Evolutionary conservation across 2,329 filamentous ascomycete genomes (phyloP), one percentile per base, ranked within the genome.

Genomic region (Gaeumannomyces tritici): DNA sequence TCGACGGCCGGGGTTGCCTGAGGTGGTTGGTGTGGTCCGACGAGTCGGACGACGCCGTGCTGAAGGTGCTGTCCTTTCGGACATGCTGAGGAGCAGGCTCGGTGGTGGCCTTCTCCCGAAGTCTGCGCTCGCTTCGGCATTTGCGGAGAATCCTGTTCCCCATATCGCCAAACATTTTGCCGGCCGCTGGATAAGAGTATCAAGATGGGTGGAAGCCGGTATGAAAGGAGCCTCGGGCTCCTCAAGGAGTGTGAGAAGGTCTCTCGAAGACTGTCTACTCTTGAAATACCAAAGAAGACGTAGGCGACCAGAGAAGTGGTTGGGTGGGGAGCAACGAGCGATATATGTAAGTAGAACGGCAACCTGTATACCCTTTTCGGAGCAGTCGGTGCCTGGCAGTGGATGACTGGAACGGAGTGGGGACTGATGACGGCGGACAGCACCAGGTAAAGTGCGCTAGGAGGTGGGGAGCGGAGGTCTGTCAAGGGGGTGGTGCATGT

Each of bases 51-150:
- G 60, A 57, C 26, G 60, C n/a, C 6, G 51, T 51, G 55, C 60
- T 61, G 33, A 24, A 15, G 7, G 33, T 47, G 31, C 60, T 61
- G 60, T 57, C 29, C 27, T 61, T 61, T 11, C 55, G 51, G 7
- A 47, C 60, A 29, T 58, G 56, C 8, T 58, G 26, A 13, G 18
- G 12, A 27, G 28, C 1, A 21, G 21, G 5, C 28, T 61, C n/a
- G 13, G 31, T 35, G 60, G 47, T n/a, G 28, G 47, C 28, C 28
- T 55, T 54, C 21, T 56, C 33, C 51, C 60, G 54, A 27, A 61
- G 60, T 33, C 57, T 61, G 31, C 47, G 33, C 60, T 61, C 60
- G 60, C 60, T 61, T 31, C 60, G 21, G 24, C 60, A 61, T 55
- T 61, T 61, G 60, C 60, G 60, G 47, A 61, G 60, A 55, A 61